These are phyloP conservation scores for Bombardia bombarda DNA, from an alignment of 495 filamentous ascomycete species.

Conservation along the genomic window DNA sequence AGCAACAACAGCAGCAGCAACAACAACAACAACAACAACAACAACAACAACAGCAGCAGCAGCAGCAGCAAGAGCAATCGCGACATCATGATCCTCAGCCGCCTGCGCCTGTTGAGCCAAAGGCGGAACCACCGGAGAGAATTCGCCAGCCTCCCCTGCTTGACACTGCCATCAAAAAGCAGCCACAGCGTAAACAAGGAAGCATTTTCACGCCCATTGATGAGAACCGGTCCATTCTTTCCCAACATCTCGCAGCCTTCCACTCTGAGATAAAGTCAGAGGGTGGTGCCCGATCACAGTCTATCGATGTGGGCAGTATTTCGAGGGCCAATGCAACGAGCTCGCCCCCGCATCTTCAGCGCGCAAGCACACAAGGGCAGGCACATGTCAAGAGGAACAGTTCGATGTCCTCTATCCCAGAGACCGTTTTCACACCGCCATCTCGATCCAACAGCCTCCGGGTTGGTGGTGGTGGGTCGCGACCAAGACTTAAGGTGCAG, in stretches of 20 bases:
- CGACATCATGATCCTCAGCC: conserved; percentile 32
- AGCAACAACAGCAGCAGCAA: conserved; percentile 33
- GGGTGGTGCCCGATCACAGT: conserved; percentile 46
- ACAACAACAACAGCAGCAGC: conserved; percentile 32
- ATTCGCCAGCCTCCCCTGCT: conserved; percentile 30
- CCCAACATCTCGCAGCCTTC: conserved; percentile 68
- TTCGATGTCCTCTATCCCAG: conserved; percentile 49
- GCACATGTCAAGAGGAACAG: conserved; percentile 37
- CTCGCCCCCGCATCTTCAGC: conserved; percentile 44
- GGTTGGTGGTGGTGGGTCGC: conserved; percentile 46
- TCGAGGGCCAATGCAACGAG: conserved; percentile 32
- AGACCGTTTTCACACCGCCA: conserved; percentile 53
- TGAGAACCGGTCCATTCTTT: conserved; percentile 79
- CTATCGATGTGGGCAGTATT: conserved; percentile 53
- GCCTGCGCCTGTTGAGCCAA: conserved; percentile 38
- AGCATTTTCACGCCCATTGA: conserved; percentile 98
- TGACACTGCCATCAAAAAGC: conserved; percentile 54
- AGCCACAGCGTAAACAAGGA: conserved; percentile 67
- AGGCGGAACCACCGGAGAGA: conserved; percentile 30
- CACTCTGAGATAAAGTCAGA: conserved; percentile 38
- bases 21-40: conserved; percentile 29
- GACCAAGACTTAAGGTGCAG: conserved; percentile 83
- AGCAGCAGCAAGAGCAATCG: conserved; percentile 29
- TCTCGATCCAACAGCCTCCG: conserved; percentile 65
- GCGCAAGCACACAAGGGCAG: conserved; percentile 32